Conservation (phyloP, 2,329 filamentous ascomycete species). For the Zymoseptoria passerinii region DNA sequence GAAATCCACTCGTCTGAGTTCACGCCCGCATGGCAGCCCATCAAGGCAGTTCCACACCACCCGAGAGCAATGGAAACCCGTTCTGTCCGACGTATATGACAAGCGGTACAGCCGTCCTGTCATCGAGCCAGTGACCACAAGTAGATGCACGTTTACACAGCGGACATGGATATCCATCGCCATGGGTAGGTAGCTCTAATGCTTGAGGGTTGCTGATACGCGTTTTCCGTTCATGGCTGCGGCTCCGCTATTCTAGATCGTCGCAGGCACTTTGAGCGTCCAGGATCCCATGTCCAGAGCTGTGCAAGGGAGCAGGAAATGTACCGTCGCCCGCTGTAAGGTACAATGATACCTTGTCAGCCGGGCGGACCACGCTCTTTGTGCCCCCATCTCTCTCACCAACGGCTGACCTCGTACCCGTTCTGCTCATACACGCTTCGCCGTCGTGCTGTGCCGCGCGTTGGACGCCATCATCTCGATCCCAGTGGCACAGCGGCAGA, state of each 20-base stretch:
- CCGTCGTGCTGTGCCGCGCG: background rate
- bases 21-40: background rate
- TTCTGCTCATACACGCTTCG: background rate
- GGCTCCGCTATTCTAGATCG: slow-evolving; percentile 1
- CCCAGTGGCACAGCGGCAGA: background rate
- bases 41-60: background rate
- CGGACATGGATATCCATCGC: background rate
- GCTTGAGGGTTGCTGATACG: background rate
- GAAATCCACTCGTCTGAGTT: background rate
- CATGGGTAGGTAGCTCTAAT: too few relatives aligned
- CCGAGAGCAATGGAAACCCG: background rate
- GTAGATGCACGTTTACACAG: background rate
- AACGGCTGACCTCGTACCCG: background rate
- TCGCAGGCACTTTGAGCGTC: background rate
- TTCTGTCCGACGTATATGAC: background rate
- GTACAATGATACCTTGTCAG: background rate
- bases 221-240: background rate
- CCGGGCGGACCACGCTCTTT: background rate
- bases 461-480: background rate
- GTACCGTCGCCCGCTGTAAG: background rate
- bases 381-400: background rate
- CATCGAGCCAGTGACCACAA: background rate
- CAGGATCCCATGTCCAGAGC: background rate
- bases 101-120: background rate
- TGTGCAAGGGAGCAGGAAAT: background rate